Conservation (phyloP, 805 yeast species). For the Candida boleticola region DNA sequence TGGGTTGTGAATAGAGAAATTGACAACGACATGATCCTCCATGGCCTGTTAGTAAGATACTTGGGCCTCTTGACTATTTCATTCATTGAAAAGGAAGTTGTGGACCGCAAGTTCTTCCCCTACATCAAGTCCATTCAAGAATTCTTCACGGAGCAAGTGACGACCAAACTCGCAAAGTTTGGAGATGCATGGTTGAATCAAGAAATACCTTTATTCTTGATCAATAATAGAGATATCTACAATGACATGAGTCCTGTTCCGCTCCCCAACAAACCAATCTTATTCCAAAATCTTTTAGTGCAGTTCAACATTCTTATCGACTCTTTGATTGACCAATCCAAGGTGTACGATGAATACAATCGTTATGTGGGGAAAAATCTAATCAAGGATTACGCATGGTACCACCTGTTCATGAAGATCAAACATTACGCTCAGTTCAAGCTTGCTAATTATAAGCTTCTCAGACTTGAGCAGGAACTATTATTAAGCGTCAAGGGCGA, state of each 20-base stretch:
- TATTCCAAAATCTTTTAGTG: conserved; percentile 10
- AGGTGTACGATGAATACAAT: conserved; percentile 47
- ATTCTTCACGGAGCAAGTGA: conserved; percentile 17
- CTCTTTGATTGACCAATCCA: conserved; percentile 23
- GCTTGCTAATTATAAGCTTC: conserved; percentile 49
- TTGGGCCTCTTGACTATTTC: conserved; percentile 35
- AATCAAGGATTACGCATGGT: conserved; percentile 77
- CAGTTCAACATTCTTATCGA: conserved; percentile 13
- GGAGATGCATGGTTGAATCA: conserved; percentile 19
- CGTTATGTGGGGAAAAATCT: conserved; percentile 48
- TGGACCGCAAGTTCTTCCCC: conserved; percentile 21
- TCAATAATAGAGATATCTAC: conserved; percentile 19
- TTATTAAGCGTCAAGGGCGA: conserved; percentile 11
- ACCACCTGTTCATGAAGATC: conserved; percentile 56
- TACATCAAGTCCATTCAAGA: conserved; percentile 18
- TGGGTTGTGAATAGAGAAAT: conserved; percentile 28
- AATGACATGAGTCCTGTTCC: conserved; percentile 14
- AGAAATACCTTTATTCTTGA: conserved; percentile 14
- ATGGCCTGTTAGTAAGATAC: conserved; percentile 34
- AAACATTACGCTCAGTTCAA: conserved; percentile 57
- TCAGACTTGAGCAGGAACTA: conserved; percentile 35
- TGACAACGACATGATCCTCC: conserved; percentile 27
- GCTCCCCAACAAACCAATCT: conserved; percentile 1
- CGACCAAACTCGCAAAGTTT: conserved; percentile 9
- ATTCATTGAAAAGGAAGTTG: conserved; percentile 40